Evolutionary conservation across 2,329 filamentous ascomycete species (phyloP).

Genomic region (Penicillium sp.): DNA sequence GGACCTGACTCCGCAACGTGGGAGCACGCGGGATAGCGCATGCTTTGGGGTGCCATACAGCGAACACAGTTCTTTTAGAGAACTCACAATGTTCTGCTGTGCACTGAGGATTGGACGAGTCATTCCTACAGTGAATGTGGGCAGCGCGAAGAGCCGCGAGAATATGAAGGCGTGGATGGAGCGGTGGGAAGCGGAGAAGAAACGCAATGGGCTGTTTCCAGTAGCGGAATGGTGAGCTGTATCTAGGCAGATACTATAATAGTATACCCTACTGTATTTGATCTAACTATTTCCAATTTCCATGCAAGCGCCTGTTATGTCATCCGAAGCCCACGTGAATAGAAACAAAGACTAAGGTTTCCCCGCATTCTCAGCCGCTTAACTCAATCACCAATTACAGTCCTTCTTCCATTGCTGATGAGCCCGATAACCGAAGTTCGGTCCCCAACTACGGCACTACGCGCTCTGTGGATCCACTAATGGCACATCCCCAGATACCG

Average conservation of each 20-base stretch:
- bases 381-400: slow-evolving; percentile 1
- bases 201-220: slow-evolving; percentile 56
- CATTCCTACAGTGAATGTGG: slow-evolving; percentile 90
- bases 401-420: neutral
- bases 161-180: slow-evolving; percentile 64
- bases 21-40: slow-evolving; percentile 72
- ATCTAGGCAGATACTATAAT: neutral
- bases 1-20: slow-evolving; percentile 75
- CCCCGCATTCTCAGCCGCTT: neutral
- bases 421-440: slow-evolving; percentile 21
- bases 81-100: slow-evolving; percentile 90
- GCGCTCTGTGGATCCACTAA: slow-evolving; percentile 5
- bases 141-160: slow-evolving; percentile 57
- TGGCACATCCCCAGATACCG: slow-evolving; percentile 19
- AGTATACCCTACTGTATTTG: neutral
- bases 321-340: too few species aligned
- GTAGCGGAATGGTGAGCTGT: slow-evolving; percentile 34
- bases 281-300: too few species aligned
- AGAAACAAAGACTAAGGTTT: neutral
- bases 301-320: too few species aligned
- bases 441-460: slow-evolving; percentile 17
- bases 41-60: slow-evolving; percentile 95
- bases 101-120: slow-evolving; percentile 79
- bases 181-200: slow-evolving; percentile 58
- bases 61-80: slow-evolving; percentile 91